Conservation (phyloP, 208 protist genomes). For the Angomonas ambiguus region DNA sequence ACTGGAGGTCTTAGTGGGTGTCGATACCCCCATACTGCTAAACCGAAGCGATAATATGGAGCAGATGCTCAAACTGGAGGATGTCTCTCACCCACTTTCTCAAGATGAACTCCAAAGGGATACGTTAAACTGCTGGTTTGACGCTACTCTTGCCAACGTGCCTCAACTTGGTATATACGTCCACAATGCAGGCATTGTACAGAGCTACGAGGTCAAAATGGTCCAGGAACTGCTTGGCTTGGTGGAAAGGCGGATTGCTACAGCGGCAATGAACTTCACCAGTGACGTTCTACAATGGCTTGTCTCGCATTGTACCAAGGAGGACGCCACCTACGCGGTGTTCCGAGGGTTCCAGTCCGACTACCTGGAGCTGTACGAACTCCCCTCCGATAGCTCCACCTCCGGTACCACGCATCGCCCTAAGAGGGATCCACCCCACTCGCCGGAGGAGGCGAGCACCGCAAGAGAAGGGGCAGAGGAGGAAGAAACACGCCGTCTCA, state of each 20-base stretch:
- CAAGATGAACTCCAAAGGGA: constrained; percentile 44
- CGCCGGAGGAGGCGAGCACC: neutral
- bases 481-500: constrained; percentile 35
- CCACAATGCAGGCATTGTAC: constrained; percentile 70
- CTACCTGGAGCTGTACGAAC: constrained; percentile 66
- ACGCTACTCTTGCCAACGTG: constrained; percentile 78
- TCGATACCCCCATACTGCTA: constrained; percentile 74
- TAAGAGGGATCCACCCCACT: neutral
- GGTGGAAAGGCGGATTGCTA: constrained; percentile 55
- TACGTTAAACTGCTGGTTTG: constrained; percentile 71
- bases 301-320: constrained; percentile 48
- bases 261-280: constrained; percentile 81
- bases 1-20: constrained; percentile 72
- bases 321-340: constrained; percentile 64
- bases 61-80: constrained; percentile 57
- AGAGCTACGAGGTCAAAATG: constrained; percentile 64
- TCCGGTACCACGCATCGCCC: neutral
- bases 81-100: constrained; percentile 8
- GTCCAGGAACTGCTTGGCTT: constrained; percentile 63
- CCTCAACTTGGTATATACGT: constrained; percentile 73
- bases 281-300: constrained; percentile 76
- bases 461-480: neutral
- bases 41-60: constrained; percentile 59
- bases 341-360: constrained; percentile 48
- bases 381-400: constrained; percentile 22